Evolutionary conservation across 306 rosid species (phyloP), one percentile per base, ranked within the genome.

Genomic region (Lotus japonicus): DNA sequence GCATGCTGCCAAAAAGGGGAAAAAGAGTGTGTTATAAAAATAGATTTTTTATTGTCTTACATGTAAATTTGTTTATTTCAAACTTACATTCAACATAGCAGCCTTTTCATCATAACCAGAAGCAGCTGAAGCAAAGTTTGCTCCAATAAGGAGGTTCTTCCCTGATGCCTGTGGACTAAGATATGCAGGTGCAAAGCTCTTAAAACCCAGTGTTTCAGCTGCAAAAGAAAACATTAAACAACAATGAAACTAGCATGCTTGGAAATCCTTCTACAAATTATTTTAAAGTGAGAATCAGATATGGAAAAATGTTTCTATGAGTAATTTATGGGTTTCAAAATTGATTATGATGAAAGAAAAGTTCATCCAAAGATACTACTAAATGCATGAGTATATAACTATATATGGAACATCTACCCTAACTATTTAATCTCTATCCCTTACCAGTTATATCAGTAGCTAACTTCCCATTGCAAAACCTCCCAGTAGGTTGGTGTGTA

Each of bases 91-190:
- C 64, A 81, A 58, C 46, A 0, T 8, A 45, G 97, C 95, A 71
- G 99, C 96, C 13, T 66, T 81, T 67, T 95, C 92, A 70, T 95
- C 99, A 52, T 88, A 95, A 70, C 99, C 97, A 5, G 99, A 89
- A 18, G 92, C 97, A 83, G 97, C 99, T 33, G 99, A 95, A 70
- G 97, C 99, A 72, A 95, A 95, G 82, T 95, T 95, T 46, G 86
- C 91, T 65, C 99, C 99, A 63, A 81, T 70, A 45, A 95, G 92
- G 33, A 95, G 97, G 74, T 85, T 91, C 63, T 91, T 87, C 77
- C 99, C 97, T 26, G 99, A 82, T 64, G 95, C 97, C 70, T 85
- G 86, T 14, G 97, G 96, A 84, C 99, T 95, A 55, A 91, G 97
- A 71, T 95, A 95, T 49, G 99, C 87, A 11, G 86, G 77, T 70